Evolutionary conservation across 176 grass and related monocot genomes (phyloP).

Genomic region (Lolium perenne): DNA sequence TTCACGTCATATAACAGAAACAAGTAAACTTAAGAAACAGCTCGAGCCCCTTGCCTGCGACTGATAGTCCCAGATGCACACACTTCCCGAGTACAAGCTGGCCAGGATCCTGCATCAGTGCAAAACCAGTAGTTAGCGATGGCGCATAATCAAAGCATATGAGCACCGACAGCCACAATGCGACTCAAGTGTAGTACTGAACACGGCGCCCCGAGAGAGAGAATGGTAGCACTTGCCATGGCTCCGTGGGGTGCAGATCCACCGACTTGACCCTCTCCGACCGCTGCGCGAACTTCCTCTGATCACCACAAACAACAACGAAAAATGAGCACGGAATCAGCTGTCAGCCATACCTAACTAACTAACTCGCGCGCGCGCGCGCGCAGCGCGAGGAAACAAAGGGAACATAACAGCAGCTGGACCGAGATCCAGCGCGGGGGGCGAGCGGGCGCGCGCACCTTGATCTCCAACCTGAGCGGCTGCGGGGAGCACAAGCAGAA

Average conservation of each 20-base stretch:
- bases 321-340: slow-evolving; percentile 26
- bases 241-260: slow-evolving; percentile 97
- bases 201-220: no score
- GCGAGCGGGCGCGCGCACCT: slow-evolving; percentile 58
- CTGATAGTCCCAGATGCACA: slow-evolving; percentile 99
- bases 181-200: slow-evolving; percentile 26
- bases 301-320: slow-evolving; percentile 39
- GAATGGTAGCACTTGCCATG: slow-evolving; percentile 67
- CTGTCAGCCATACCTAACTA: not conserved
- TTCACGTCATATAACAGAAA: not conserved
- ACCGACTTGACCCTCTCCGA: slow-evolving; percentile 97
- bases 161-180: not conserved
- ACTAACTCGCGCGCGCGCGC: not conserved
- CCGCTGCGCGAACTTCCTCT: slow-evolving; percentile 96
- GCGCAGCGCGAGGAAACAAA: not conserved
- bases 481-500: slow-evolving; percentile 48
- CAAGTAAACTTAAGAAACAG: not conserved
- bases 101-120: slow-evolving; percentile 81
- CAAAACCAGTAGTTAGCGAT: not conserved
- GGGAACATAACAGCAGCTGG: slow-evolving; percentile 21
- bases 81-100: slow-evolving; percentile 92
- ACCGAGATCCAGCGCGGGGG: slow-evolving; percentile 44
- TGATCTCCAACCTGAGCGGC: slow-evolving; percentile 99
- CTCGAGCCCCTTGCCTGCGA: slow-evolving; percentile 61
- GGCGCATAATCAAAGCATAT: slow-evolving; percentile 10